Evolutionary conservation across 1,284 basidiomycete species (phyloP), one percentile per base, ranked within the genome.

Genomic region (Wallemia ichthyophaga): DNA sequence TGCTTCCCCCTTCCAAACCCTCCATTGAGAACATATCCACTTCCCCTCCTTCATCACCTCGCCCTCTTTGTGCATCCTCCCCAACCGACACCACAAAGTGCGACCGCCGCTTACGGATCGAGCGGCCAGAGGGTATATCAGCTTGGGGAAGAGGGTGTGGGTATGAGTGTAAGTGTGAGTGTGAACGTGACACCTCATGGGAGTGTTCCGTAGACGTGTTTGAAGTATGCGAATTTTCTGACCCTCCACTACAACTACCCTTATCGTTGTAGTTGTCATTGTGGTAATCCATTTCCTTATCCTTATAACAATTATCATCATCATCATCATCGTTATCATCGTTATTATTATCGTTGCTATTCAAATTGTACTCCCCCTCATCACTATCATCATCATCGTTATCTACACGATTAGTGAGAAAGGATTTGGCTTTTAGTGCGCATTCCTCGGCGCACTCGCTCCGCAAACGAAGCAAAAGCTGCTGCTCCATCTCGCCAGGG

Each of bases 1-100:
- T 31, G 9, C 28, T 31, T 7, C 17, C 28, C 7, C 28, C 17
- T 7, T 31, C 28, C 7, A 31, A 7, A 7, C 73, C 72, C 63
- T 74, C 72, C 69, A 73, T 72, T 17, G 68, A 63, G 59, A 73
- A 74, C 62, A 73, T 65, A 1, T 66, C 69, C 1, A 69, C 64
- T 27, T 70, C 68, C 1, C 62, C 61, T 21, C 33, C 61, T 58
- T 70, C 64, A 27, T 70, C 68, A 1, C 62, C 61, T n/a, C 33
- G 60, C 58, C 27, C 32, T 55, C 58, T 27, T 25, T 13, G 13
- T 17, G 37, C n/a, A 48, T 48, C n/a, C n/a, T 48, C 37, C 9
- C n/a, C 37, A 15, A 48, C 37, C 3, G 37, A 48, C 5, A 48
- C 3, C 5, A 48, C 3, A 19, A 48, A 48, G n/a, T 48, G 37